Evolutionary conservation across 768 basidiomycete genomes (phyloP).

Genomic region (Panellus pusillus): DNA sequence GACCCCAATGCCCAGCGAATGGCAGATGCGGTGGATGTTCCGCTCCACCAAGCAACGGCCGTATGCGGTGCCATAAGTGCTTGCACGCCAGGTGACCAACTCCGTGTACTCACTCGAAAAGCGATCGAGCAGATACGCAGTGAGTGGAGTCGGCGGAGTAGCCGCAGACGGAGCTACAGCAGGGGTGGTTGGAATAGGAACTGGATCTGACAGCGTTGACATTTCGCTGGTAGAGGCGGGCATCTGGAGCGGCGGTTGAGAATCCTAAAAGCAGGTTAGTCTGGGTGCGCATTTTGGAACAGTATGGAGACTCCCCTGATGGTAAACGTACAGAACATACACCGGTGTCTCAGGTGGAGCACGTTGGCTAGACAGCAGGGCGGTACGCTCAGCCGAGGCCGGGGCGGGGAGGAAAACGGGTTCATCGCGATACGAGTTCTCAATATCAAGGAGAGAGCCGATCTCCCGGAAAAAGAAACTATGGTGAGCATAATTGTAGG

Average conservation of each 20-base stretch:
- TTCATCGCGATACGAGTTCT: background rate
- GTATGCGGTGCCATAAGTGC: background rate
- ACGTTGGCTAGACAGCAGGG: background rate
- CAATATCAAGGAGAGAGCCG: background rate
- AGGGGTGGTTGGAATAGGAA: too few relatives aligned
- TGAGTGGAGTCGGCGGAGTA: too few relatives aligned
- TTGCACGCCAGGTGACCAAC: background rate
- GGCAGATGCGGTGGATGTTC: background rate
- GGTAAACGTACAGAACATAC: constrained; percentile 1
- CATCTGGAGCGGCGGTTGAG: too few relatives aligned
- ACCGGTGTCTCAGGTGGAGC: background rate
- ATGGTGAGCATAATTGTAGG: background rate
- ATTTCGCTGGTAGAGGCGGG: too few relatives aligned
- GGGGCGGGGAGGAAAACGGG: background rate
- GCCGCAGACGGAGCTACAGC: too few relatives aligned
- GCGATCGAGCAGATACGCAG: background rate
- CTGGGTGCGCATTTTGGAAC: background rate
- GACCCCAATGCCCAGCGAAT: background rate
- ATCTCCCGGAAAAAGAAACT: background rate
- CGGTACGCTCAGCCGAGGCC: background rate
- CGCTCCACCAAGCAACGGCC: background rate
- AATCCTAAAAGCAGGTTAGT: background rate
- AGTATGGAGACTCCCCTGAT: background rate
- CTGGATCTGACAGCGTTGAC: too few relatives aligned
- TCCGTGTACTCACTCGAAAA: background rate